phyloP scores from a whole-genome alignment of 352 stramenopile species.

The Phytophthora sojae region DNA sequence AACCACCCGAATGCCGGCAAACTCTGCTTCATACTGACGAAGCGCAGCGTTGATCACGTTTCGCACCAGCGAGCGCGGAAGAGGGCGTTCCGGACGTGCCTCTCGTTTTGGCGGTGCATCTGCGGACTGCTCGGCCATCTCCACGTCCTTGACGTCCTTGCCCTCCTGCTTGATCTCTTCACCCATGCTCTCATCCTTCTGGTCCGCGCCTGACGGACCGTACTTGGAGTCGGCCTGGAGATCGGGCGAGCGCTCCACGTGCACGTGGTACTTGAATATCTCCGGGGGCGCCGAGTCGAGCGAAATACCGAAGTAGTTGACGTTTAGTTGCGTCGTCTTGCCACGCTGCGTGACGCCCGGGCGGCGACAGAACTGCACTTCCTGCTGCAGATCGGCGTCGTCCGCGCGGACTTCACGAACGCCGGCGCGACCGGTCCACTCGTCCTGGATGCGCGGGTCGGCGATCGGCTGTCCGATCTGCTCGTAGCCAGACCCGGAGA shows the following conservation, averaged over 20 bases:
- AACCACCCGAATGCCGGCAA: constrained; percentile 54
- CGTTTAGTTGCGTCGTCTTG: constrained; percentile 44
- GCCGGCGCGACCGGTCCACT: constrained; percentile 47
- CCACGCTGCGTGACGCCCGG: constrained; percentile 40
- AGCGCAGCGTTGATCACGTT: constrained; percentile 64
- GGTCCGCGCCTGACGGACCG: constrained; percentile 35
- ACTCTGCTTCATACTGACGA: constrained; percentile 50
- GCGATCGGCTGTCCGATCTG: constrained; percentile 51
- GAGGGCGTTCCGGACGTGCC: constrained; percentile 29
- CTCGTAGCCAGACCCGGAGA: constrained; percentile 57
- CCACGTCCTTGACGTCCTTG: constrained; percentile 42
- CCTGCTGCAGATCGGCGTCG: constrained; percentile 42
- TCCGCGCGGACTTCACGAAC: constrained; percentile 36
- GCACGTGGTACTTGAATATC: constrained; percentile 77
- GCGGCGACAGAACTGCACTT: constrained; percentile 51
- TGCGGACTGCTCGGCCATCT: constrained; percentile 39
- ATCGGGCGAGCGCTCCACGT: constrained; percentile 48
- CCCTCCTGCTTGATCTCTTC: constrained; percentile 35
- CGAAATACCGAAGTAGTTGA: constrained; percentile 71
- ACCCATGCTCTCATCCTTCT: constrained; percentile 51
- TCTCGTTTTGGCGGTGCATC: constrained; percentile 20
- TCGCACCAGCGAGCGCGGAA: constrained; percentile 51
- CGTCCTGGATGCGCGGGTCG: constrained; percentile 51
- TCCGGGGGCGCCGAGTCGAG: constrained; percentile 48
- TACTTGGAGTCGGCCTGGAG: constrained; percentile 53